A percentile compares a stretch with the other conserved stretches of the same genome.
Conservation (phyloP, 2,329 filamentous ascomycete genomes). For the Ceratocystis colombiana region DNA sequence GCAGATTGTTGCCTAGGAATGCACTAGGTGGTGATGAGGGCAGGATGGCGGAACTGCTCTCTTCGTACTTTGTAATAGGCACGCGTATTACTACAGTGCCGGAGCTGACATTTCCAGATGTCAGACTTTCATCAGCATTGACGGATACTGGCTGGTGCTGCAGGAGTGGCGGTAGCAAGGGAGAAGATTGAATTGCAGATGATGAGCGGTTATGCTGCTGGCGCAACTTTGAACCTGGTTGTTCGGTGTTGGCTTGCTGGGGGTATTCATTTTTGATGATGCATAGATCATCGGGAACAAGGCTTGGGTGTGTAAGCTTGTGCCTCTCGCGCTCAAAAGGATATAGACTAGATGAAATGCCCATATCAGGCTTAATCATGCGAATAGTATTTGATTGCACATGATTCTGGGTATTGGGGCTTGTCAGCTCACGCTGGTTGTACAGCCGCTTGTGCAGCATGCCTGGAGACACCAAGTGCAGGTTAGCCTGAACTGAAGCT, state of each 20-base stretch:
- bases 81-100: constrained; percentile 11
- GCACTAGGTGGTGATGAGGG: not conserved
- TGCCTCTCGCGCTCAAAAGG: not conserved
- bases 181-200: not conserved
- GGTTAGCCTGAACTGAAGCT: not conserved
- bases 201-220: not conserved
- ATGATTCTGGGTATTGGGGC: not conserved
- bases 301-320: constrained; percentile 18
- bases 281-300: constrained; percentile 20
- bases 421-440: constrained; percentile 3
- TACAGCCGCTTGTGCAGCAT: constrained; percentile 11
- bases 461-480: not conserved
- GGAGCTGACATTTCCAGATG: not conserved
- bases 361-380: constrained; percentile 13
- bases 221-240: not conserved
- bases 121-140: not conserved
- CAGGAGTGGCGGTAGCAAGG: not conserved
- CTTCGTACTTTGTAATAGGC: constrained; percentile 2
- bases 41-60: constrained; percentile 5
- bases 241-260: not conserved
- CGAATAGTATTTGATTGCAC: constrained; percentile 3
- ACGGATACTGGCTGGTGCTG: not conserved
- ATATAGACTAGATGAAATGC: not conserved
- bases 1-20: not conserved
- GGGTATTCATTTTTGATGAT: constrained; percentile 13